Conservation (phyloP, 73 alveolate species). For the Paramecium sexaurelia region DNA sequence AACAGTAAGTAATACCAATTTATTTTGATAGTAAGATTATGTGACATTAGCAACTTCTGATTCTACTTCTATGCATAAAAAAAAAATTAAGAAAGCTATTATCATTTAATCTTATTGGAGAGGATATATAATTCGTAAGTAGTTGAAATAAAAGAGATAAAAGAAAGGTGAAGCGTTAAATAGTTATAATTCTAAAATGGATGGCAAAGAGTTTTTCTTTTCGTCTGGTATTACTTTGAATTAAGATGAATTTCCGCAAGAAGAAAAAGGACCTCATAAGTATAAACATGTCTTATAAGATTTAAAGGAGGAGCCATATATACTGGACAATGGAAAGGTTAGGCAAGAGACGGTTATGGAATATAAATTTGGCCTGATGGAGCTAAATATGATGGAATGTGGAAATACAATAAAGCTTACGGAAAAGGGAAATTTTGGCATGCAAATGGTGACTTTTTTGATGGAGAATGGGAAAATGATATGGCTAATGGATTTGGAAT, state of each 20-base stretch:
- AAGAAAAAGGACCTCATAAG: constrained; percentile 51
- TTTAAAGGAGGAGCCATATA: constrained; percentile 35
- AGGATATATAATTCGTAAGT: background rate
- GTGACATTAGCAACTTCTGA: constrained; percentile 16
- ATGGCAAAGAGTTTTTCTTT: background rate
- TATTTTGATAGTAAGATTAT: background rate
- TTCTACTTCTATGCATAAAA: background rate
- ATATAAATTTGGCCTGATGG: constrained; percentile 70
- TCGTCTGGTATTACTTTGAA: constrained; percentile 15
- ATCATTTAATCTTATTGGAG: background rate
- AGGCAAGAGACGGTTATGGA: constrained; percentile 51
- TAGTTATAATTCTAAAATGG: constrained; percentile 23
- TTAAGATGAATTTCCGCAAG: background rate
- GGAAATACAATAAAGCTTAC: constrained; percentile 67
- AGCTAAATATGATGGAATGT: constrained; percentile 67
- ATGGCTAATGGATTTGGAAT: constrained; percentile 20
- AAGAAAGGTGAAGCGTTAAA: background rate
- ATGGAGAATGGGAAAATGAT: constrained; percentile 32
- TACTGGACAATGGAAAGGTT: constrained; percentile 51
- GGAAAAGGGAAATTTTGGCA: constrained; percentile 71
- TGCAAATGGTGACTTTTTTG: constrained; percentile 48
- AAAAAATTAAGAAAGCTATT: background rate
- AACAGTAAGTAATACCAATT: background rate
- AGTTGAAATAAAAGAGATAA: background rate
- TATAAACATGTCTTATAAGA: constrained; percentile 68